A percentile compares a stretch with the other conserved stretches of the same genome.
phyloP scores from a whole-genome alignment of 306 rosid species.

The Dryas octopetala region DNA sequence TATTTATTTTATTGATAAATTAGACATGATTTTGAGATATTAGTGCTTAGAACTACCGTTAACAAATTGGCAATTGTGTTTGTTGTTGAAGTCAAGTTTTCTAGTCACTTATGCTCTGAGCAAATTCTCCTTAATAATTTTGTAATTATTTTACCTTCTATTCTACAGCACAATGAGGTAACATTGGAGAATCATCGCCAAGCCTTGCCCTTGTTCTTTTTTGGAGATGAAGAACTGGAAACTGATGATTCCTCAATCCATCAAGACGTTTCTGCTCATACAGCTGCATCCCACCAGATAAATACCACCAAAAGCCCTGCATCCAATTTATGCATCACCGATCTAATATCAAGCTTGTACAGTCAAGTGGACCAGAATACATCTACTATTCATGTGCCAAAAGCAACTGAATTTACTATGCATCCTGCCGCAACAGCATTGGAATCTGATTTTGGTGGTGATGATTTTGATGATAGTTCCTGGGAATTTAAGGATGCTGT shows the following conservation, averaged over 20 bases:
- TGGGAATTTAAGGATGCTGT: conserved; percentile 77
- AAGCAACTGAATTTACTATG: conserved; percentile 41
- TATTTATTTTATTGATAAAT: neutral
- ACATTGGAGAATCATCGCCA: conserved; percentile 39
- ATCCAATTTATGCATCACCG: conserved; percentile 61
- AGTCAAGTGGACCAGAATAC: conserved; percentile 56
- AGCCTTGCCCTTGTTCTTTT: conserved; percentile 77
- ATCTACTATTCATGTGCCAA: conserved; percentile 41
- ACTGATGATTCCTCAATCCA: conserved; percentile 38
- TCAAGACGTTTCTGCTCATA: conserved; percentile 42
- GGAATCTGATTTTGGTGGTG: conserved; percentile 44
- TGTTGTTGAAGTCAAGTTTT: conserved; percentile 9
- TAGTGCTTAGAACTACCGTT: neutral
- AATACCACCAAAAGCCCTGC: conserved; percentile 31
- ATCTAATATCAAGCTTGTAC: conserved; percentile 75
- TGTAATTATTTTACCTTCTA: conserved; percentile 5
- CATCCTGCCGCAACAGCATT: conserved; percentile 28
- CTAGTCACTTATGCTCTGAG: conserved; percentile 14
- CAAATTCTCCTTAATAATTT: neutral
- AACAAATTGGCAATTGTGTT: neutral
- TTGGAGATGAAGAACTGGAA: conserved; percentile 65
- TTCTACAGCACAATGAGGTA: conserved; percentile 46
- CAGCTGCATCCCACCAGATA: conserved; percentile 33
- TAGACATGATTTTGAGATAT: neutral
- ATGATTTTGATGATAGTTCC: conserved; percentile 62